A percentile compares a stretch with the other conserved stretches of the same genome.
Evolutionary conservation across 2,329 filamentous ascomycete genomes (phyloP).

Genomic region (Dactylellina sp.): DNA sequence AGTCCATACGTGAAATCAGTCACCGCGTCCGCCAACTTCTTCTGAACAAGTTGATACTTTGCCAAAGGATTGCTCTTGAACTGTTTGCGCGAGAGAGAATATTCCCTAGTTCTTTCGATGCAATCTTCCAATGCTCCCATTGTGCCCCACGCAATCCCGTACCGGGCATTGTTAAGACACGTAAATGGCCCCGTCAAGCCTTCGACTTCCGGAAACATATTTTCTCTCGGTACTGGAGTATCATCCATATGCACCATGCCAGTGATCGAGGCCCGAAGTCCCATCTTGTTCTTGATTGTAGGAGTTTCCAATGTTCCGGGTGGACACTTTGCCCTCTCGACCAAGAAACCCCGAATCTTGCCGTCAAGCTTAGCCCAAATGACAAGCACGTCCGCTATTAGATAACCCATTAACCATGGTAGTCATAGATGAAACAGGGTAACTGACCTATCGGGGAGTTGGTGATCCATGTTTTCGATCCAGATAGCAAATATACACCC

Average conservation of each 20-base stretch:
- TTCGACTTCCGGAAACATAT: slow-evolving; percentile 93
- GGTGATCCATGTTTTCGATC: slow-evolving; percentile 94
- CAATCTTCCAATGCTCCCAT: slow-evolving; percentile 96
- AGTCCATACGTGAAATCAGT: slow-evolving; percentile 93
- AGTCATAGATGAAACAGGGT: not conserved
- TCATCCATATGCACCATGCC: slow-evolving; percentile 98
- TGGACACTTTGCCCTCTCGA: slow-evolving; percentile 86
- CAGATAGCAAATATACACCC: slow-evolving; percentile 81
- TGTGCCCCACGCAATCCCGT: slow-evolving; percentile 92
- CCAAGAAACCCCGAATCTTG: slow-evolving; percentile 91
- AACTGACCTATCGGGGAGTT: slow-evolving; percentile 78
- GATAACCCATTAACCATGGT: not conserved
- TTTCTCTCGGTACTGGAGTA: slow-evolving; percentile 85
- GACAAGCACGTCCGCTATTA: slow-evolving; percentile 76
- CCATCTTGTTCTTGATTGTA: slow-evolving; percentile 93
- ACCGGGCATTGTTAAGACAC: slow-evolving; percentile 91
- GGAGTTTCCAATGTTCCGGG: slow-evolving; percentile 91
- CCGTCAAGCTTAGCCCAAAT: slow-evolving; percentile 95
- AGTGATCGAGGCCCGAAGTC: slow-evolving; percentile 89
- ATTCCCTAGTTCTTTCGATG: slow-evolving; percentile 80
- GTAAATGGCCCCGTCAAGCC: slow-evolving; percentile 89
- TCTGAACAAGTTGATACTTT: slow-evolving; percentile 96
- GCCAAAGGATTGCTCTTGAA: slow-evolving; percentile 96
- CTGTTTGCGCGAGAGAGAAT: slow-evolving; percentile 92
- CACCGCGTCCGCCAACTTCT: slow-evolving; percentile 92